Percentiles rank a stretch among this genome's conserved stretches.
These are phyloP conservation scores for Lactifluus pinguis DNA, from an alignment of 768 basidiomycete genomes.

Conservation along the genomic window DNA sequence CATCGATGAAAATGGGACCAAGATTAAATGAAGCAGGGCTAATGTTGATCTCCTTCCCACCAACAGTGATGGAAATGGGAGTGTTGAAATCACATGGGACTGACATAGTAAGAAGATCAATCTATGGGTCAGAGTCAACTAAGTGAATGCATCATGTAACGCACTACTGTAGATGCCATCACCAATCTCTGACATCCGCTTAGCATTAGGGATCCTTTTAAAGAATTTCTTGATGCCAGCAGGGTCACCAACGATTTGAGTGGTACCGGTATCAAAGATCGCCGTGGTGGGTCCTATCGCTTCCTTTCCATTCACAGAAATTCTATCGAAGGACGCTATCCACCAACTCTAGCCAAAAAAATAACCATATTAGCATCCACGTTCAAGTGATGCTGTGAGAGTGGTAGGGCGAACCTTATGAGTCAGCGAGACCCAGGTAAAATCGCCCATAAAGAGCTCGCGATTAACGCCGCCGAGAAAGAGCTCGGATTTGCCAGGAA, in stretches of 20 bases:
- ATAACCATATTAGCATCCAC: too few relatives aligned
- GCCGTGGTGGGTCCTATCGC: slow-evolving; percentile 1
- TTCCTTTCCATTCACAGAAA: slow-evolving; percentile 20
- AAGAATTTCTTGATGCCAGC: background rate
- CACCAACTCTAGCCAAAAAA: slow-evolving; percentile 3
- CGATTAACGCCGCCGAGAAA: slow-evolving; percentile 14
- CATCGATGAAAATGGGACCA: too few relatives aligned
- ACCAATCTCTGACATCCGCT: background rate
- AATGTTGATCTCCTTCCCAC: too few relatives aligned
- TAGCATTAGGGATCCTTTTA: background rate
- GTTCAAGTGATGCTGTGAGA: too few relatives aligned
- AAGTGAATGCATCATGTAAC: background rate
- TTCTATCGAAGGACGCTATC: slow-evolving; percentile 21
- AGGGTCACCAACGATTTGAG: slow-evolving; percentile 22
- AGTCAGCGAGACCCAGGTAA: slow-evolving; percentile 7
- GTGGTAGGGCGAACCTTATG: background rate
- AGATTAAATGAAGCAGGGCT: too few relatives aligned
- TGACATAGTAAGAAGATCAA: background rate
- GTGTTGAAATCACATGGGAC: too few relatives aligned
- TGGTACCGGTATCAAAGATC: slow-evolving; percentile 29
- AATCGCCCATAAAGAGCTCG: slow-evolving; percentile 2
- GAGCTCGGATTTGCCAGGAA: slow-evolving; percentile 29
- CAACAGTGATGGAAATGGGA: too few relatives aligned
- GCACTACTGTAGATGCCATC: background rate
- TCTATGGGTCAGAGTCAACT: background rate